Evolutionary conservation across 306 rosid genomes (phyloP), one percentile per base, ranked within the genome.

Genomic region (Trifolium dubium): DNA sequence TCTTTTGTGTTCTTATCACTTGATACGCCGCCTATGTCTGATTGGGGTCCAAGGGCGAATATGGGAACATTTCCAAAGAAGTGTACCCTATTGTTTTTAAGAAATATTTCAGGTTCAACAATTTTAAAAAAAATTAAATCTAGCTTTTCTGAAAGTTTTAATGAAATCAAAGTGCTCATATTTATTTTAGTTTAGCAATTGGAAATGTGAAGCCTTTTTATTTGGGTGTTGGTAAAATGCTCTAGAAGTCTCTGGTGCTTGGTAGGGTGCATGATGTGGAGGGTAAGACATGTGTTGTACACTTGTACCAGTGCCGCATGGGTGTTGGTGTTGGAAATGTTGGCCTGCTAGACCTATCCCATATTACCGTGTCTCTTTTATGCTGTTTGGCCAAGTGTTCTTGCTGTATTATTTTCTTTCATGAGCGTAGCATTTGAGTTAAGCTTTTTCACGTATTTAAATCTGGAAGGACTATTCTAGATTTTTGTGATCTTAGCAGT

Each of bases 401-500:
- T 8, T 61, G 39, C 53, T 51, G 13, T 13, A 31, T 46, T 34
- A 49, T 19, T 59, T 34, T 14, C 70, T 34, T 64, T 31, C 69
- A 4, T 53, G 44, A 44, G 39, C 15, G 53, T 32, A 10, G 8
- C 50, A 67, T 69, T 37, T 5, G 12, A 41, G 8, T 40, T 15
- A 8, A 29, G 15, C n/a, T 19, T 37, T 40, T 53, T 61, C 43
- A 11, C 37, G 0, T 28, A 11, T 62, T 79, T 64, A 39, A 47
- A 28, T 64, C 55, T 71, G 17, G 6, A 18, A 15, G n/a, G 59
- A 41, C 71, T 67, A 6, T 50, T 73, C 34, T 59, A 50, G 9
- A 50, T 72, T 18, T 67, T 18, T 69, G 14, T 15, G 15, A 71
- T 67, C 9, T 44, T 49, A 39, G n/a, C 34, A 2, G 66, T 67